Conservation (phyloP, 78 protist genomes). For the Chrysochromulina parva region DNA sequence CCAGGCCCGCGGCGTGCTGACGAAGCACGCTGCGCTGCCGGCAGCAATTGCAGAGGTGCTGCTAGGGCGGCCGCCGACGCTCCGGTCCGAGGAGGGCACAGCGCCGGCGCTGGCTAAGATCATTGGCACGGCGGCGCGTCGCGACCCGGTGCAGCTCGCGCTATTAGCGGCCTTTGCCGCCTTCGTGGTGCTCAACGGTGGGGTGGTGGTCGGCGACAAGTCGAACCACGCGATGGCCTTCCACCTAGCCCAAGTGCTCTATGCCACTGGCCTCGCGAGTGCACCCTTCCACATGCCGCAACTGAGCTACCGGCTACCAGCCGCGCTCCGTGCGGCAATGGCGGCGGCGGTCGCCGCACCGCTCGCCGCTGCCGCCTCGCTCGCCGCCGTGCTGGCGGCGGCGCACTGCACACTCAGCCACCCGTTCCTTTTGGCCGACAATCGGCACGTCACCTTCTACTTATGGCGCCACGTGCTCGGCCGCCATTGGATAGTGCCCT, state of each 20-base stretch:
- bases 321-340: neutral
- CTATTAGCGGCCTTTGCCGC: neutral
- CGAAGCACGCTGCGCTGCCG: no score
- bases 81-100: neutral
- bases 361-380: no score
- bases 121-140: neutral
- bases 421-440: conserved; percentile 52
- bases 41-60: no score
- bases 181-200: conserved; percentile 38
- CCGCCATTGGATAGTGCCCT: neutral
- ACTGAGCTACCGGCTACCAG: neutral
- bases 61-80: neutral
- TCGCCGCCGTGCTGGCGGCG: neutral
- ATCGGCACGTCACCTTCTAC: conserved; percentile 70
- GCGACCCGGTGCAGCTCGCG: neutral
- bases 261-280: neutral
- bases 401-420: neutral
- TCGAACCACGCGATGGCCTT: conserved; percentile 10
- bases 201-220: conserved; percentile 62
- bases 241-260: conserved; percentile 50
- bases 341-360: no score
- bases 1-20: no score
- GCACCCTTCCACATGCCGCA: neutral
- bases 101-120: neutral
- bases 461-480: conserved; percentile 41